Evolutionary conservation across 345 rosid species (phyloP).

Genomic region (Melaleuca quinquenervia): DNA sequence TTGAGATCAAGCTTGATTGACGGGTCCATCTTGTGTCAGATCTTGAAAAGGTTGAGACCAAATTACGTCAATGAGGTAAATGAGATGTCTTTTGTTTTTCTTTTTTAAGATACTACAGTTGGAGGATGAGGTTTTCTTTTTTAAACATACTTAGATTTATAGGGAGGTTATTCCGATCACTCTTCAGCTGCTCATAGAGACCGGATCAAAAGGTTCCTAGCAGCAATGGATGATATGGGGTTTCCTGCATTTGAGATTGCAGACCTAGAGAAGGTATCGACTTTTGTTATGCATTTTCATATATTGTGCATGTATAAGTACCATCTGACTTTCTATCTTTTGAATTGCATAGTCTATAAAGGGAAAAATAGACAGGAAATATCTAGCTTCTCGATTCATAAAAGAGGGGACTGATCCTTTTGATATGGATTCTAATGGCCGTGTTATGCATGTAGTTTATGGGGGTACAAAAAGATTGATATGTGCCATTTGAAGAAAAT

Average conservation of each 20-base stretch:
- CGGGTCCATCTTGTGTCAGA: slow-evolving; percentile 26
- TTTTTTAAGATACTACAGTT: not conserved
- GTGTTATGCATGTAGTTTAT: not conserved
- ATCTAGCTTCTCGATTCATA: not conserved
- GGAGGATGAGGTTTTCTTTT: slow-evolving; percentile 1
- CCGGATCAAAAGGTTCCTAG: slow-evolving; percentile 46
- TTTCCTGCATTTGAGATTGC: slow-evolving; percentile 50
- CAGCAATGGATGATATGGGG: slow-evolving; percentile 53
- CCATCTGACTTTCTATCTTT: not conserved
- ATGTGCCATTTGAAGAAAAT: not conserved
- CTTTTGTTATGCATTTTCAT: not conserved
- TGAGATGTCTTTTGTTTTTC: not conserved
- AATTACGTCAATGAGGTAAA: slow-evolving; percentile 22
- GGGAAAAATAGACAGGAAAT: not conserved
- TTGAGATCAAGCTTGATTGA: slow-evolving; percentile 33
- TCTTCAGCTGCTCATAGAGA: slow-evolving; percentile 21
- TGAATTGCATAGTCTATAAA: not conserved
- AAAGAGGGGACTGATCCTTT: not conserved
- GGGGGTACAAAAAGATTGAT: not conserved
- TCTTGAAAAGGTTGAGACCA: slow-evolving; percentile 35
- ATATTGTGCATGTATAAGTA: not conserved
- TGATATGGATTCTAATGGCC: not conserved
- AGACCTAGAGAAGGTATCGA: slow-evolving; percentile 75
- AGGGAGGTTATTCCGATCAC: slow-evolving; percentile 37
- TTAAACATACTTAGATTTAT: not conserved